Evolutionary conservation across 1,284 basidiomycete species (phyloP), one percentile per base, ranked within the genome.

Genomic region (Lentinula novae-zelandiae): DNA sequence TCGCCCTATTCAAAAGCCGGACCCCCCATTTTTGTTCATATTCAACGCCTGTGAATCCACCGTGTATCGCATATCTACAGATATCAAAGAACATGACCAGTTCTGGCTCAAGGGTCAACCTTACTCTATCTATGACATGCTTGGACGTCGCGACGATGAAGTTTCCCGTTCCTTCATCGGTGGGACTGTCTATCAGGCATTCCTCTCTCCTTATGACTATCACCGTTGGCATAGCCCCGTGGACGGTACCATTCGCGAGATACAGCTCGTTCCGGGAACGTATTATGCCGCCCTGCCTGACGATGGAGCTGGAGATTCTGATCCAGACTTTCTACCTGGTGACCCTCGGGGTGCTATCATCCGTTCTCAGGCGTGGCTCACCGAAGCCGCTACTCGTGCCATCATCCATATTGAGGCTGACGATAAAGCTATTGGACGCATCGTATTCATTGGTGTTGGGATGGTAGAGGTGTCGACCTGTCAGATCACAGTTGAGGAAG

Each of bases 221-320:
- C 83, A 85, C 63, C 80, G 82, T 46, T 85, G 82, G 83, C 78
- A 80, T 66, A 71, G 74, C 33, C 84, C 84, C 7, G 74, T 86
- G 6, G 71, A 73, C 8, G 84, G 83, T 1, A 75, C 61, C 0
- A 72, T 86, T 58, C 70, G 73, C 31, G 79, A 78, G 58, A 72
- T 75, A 1, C 74, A 74, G 7, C 61, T 75, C 5, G 69, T 84
- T 1, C 72, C 74, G 1, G 85, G 85, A 2, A 79, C 82, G 0
- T 85, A 85, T 69, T 86, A 75, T 63, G 79, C 77, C 22, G 70
- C 70, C 15, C 73, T 69, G 2, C 71, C 77, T 36, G 63, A 60
- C 36, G 58, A 51, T 20, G 66, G 66, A 1, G 63, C 62, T 36
- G 31, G 13, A 36, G 12, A n/a, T 2, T 5, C 5, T 40, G 36